phyloP scores from a whole-genome alignment of 208 protist genomes.

The Phytomonas francai region DNA sequence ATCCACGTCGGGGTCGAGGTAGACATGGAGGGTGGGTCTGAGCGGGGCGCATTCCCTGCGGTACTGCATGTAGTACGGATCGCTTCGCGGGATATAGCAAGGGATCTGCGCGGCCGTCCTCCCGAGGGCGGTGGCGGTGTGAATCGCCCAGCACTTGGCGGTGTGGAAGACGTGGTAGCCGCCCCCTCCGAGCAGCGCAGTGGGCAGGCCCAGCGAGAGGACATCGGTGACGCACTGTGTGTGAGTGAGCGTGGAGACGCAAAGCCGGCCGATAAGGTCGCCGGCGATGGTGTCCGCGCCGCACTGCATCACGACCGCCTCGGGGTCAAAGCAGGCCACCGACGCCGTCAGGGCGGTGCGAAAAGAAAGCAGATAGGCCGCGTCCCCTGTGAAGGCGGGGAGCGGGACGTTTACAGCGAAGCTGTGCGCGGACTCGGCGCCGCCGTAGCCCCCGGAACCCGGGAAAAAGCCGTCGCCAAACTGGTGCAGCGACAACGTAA shows the following conservation, averaged over 20 bases:
- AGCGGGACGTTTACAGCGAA: slow-evolving; percentile 95
- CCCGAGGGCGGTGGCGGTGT: slow-evolving; percentile 89
- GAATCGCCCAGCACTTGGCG: slow-evolving; percentile 97
- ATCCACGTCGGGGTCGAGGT: slow-evolving; percentile 64
- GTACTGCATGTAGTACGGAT: slow-evolving; percentile 75
- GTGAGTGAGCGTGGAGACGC: slow-evolving; percentile 91
- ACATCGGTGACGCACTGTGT: slow-evolving; percentile 94
- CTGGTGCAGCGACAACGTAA: slow-evolving; percentile 99
- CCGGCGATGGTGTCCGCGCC: slow-evolving; percentile 96
- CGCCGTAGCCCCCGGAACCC: slow-evolving; percentile 86
- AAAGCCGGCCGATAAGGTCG: slow-evolving; percentile 96
- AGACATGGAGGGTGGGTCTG: slow-evolving; percentile 65
- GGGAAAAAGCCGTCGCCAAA: slow-evolving; percentile 97
- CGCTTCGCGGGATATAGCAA: slow-evolving; percentile 50
- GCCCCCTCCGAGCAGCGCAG: slow-evolving; percentile 97
- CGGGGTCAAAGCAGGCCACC: slow-evolving; percentile 92
- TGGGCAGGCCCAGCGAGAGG: slow-evolving; percentile 88
- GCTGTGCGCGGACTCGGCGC: slow-evolving; percentile 24
- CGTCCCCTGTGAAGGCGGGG: slow-evolving; percentile 92
- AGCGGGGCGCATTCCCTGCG: slow-evolving; percentile 45
- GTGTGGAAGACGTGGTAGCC: slow-evolving; percentile 98
- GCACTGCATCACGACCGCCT: slow-evolving; percentile 98
- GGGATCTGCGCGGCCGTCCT: slow-evolving; percentile 41
- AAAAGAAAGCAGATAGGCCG: slow-evolving; percentile 92
- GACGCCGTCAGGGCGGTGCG: slow-evolving; percentile 89